Base-by-base conservation (phyloP, 805 yeast genomes). In the Ogataea nakhonphanomensis region DNA sequence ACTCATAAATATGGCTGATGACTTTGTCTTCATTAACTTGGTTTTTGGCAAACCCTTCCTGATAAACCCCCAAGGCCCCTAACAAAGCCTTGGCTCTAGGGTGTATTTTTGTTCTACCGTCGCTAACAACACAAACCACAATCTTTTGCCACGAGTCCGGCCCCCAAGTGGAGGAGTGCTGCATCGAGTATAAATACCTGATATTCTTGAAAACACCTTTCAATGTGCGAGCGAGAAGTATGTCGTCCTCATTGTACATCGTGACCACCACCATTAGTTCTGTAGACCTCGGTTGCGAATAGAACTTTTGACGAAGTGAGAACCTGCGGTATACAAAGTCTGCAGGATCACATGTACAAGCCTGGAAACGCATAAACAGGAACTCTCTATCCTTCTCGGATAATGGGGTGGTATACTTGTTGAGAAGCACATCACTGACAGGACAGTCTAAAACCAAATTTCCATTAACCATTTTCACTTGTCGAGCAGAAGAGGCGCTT, bases 11-110 rank as follows among this genome's bases (percentile, higher is more conserved):
- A 63, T 91, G 99, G 32, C 95, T 82, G 27, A 78, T 78, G 10
- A 91, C 97, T 23, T 79, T 74, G 41, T 79, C 74, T 41, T 83
- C 91, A 58, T 89, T 88, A 53, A 93, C 88, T 57, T 80, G 84
- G 56, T 87, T 85, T 59, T 89, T 89, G 33, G 98, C 97, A 64
- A 89, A 88, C 0, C 97, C 97, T 45, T 89, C 97, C 64, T 93
- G 99, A 60, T 81, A 91, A 29, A 84, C 84, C 17, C 99, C 99
- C 39, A 91, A 61, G 2, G 95, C 85, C 10, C 93, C 84, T 59
- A 91, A 68, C 23, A 91, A 68, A 7, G 90, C 89, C 55, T 81
- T 76, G 0, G 96, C 76, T 35, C 90, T 72, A 33, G 84, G 84
- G 60, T 87, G 74, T 43, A 91, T 78, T 51, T 89, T 87, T 10